These are phyloP conservation scores for Iberis pinnata DNA, from an alignment of 345 rosid species.

Conservation along the genomic window DNA sequence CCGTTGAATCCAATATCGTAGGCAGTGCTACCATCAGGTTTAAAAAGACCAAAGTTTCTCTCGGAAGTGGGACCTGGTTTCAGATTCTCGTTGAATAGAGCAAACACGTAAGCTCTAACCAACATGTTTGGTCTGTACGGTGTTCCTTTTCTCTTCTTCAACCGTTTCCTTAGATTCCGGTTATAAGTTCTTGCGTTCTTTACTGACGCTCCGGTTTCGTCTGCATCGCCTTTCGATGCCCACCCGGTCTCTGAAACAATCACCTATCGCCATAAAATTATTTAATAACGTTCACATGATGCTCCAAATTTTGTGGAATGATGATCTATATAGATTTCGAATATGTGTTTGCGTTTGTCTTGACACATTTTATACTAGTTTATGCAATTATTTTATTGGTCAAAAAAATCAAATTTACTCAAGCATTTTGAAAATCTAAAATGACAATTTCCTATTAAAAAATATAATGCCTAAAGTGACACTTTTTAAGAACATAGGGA, in stretches of 20 bases:
- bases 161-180: conserved; percentile 84
- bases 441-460: too few species aligned
- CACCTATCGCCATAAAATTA: too few species aligned
- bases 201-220: conserved; percentile 78
- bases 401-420: too few species aligned
- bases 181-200: conserved; percentile 82
- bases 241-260: conserved; percentile 92
- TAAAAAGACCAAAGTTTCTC: conserved; percentile 82
- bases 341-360: too few species aligned
- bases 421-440: too few species aligned
- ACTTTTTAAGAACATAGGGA: too few species aligned
- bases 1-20: conserved; percentile 75
- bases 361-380: too few species aligned
- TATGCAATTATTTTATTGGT: too few species aligned
- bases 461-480: too few species aligned
- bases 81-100: conserved; percentile 70
- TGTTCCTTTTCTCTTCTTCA: conserved; percentile 91
- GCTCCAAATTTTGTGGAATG: too few species aligned
- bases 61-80: conserved; percentile 88
- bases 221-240: conserved; percentile 83
- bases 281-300: too few species aligned
- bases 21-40: conserved; percentile 82
- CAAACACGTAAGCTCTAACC: conserved; percentile 87
- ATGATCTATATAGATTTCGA: too few species aligned
- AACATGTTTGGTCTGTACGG: conserved; percentile 68